A percentile compares a stretch with the other conserved stretches of the same genome.
Conservation (phyloP, 768 basidiomycete genomes). For the Calocera cornea region DNA sequence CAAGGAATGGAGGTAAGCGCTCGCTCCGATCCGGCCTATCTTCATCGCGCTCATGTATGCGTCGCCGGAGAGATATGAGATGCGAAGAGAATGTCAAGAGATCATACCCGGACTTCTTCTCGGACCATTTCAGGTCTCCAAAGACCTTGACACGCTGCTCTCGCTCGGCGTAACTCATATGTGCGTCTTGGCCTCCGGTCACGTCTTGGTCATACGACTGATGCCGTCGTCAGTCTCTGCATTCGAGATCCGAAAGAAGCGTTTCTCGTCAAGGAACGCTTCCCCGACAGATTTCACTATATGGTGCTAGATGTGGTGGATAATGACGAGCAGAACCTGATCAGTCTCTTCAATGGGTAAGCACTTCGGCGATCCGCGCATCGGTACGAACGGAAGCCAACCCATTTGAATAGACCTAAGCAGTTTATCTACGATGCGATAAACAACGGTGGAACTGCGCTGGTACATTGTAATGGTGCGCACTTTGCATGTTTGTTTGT, state of each 20-base stretch:
- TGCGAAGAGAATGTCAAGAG: conserved; percentile 90
- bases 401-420: conserved; percentile 43
- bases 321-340: conserved; percentile 89
- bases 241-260: conserved; percentile 83
- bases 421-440: conserved; percentile 61
- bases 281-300: conserved; percentile 65
- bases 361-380: conserved; percentile 17
- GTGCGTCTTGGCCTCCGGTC: conserved; percentile 28
- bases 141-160: conserved; percentile 56
- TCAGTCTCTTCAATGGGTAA: conserved; percentile 75
- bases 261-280: conserved; percentile 77
- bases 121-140: conserved; percentile 80
- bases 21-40: not conserved
- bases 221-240: conserved; percentile 44
- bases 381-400: not conserved
- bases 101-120: conserved; percentile 70
- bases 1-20: conserved; percentile 64
- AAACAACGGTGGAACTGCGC: conserved; percentile 51
- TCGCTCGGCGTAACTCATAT: conserved; percentile 69
- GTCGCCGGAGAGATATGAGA: conserved; percentile 55
- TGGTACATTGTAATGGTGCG: conserved; percentile 82
- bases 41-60: conserved; percentile 7
- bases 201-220: not conserved
- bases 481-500: not conserved
- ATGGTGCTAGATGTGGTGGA: conserved; percentile 77